Percentiles rank a stretch among this genome's conserved stretches.
Evolutionary conservation across 352 stramenopile species (phyloP).

Genomic region (Phytopythium helicoides): DNA sequence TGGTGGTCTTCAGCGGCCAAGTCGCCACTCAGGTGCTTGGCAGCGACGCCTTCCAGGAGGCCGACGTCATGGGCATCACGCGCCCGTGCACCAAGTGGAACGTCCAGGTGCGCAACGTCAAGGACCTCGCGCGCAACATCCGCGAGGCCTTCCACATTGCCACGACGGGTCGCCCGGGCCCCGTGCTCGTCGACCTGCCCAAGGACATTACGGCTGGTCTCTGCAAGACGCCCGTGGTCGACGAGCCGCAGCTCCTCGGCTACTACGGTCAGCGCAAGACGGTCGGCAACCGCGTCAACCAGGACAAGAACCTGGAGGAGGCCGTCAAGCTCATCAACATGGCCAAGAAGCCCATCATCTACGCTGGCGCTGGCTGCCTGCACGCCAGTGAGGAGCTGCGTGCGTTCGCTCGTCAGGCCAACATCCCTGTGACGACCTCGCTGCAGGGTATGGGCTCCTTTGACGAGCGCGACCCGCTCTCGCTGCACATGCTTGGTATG

Average conservation of each 20-base stretch:
- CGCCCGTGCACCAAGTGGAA: constrained; percentile 96
- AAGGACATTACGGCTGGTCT: constrained; percentile 92
- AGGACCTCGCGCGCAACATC: constrained; percentile 93
- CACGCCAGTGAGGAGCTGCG: constrained; percentile 88
- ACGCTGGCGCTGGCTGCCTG: constrained; percentile 91
- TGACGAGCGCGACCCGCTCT: constrained; percentile 92
- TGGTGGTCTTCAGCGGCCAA: constrained; percentile 94
- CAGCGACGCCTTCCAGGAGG: constrained; percentile 93
- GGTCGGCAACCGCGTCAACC: constrained; percentile 74
- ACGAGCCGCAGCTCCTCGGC: constrained; percentile 73
- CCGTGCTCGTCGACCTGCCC: constrained; percentile 94
- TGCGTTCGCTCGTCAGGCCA: constrained; percentile 88
- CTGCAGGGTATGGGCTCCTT: constrained; percentile 93
- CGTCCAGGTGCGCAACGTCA: constrained; percentile 94
- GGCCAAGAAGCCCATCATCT: constrained; percentile 95
- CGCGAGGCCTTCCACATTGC: constrained; percentile 96
- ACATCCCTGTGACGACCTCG: constrained; percentile 95
- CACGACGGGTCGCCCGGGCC: constrained; percentile 90
- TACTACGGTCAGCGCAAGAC: constrained; percentile 88
- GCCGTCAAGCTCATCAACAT: constrained; percentile 90
- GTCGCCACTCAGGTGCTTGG: constrained; percentile 91
- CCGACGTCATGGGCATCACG: constrained; percentile 83
- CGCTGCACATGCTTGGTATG: constrained; percentile 97
- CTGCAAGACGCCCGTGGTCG: constrained; percentile 68
- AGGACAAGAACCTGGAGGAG: constrained; percentile 68